A percentile compares a stretch with the other conserved stretches of the same genome.
These are phyloP conservation scores for Phytophthora podocarpi DNA, from an alignment of 352 stramenopile genomes.

Conservation along the genomic window DNA sequence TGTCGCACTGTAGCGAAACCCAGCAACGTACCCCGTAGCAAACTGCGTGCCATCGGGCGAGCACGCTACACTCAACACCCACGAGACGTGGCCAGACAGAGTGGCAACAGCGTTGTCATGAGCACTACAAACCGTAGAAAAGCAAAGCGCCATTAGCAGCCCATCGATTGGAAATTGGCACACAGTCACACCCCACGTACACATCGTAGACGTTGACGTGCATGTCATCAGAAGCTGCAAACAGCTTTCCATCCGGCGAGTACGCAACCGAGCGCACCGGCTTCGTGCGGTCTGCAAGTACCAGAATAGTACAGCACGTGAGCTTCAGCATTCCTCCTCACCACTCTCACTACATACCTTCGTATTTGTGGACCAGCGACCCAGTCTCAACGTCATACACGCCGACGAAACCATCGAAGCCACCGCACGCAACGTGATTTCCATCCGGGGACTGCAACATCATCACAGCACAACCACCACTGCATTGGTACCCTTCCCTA, in stretches of 20 bases:
- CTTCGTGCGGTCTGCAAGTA: slow-evolving; percentile 75
- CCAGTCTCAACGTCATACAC: slow-evolving; percentile 86
- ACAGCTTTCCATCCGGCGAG: slow-evolving; percentile 84
- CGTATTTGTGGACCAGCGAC: slow-evolving; percentile 83
- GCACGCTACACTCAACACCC: slow-evolving; percentile 87
- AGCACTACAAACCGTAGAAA: slow-evolving; percentile 36
- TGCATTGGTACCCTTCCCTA: background rate
- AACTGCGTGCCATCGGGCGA: slow-evolving; percentile 87
- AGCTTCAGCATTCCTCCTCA: background rate
- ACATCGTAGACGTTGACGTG: slow-evolving; percentile 93
- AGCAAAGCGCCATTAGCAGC: background rate
- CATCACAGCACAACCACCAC: slow-evolving; percentile 3
- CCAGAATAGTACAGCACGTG: slow-evolving; percentile 2
- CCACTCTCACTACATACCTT: slow-evolving; percentile 45
- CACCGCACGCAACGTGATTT: slow-evolving; percentile 82
- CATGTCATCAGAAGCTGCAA: slow-evolving; percentile 92
- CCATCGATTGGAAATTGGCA: background rate
- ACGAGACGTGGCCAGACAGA: slow-evolving; percentile 89
- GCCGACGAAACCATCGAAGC: slow-evolving; percentile 85
- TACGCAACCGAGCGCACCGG: slow-evolving; percentile 88
- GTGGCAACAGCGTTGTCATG: slow-evolving; percentile 82
- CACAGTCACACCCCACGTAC: slow-evolving; percentile 49
- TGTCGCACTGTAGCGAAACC: background rate
- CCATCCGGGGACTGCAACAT: slow-evolving; percentile 69
- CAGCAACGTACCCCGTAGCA: slow-evolving; percentile 67